These are phyloP conservation scores for Globisporangium cederbergense DNA, from an alignment of 352 stramenopile genomes.

Conservation along the genomic window DNA sequence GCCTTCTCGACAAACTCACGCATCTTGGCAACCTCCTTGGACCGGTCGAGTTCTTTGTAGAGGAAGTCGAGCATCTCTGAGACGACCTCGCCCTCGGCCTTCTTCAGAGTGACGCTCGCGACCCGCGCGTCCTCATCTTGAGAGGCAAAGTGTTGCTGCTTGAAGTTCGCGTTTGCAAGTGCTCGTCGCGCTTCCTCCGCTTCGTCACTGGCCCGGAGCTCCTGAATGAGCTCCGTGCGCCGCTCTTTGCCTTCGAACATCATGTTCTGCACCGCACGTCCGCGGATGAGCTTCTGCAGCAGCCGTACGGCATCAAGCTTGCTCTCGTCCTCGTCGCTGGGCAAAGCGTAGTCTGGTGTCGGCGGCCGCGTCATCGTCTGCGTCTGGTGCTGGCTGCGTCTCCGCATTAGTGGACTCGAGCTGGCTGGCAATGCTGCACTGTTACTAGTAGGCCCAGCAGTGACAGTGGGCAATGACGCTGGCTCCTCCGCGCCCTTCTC, in stretches of 20 bases:
- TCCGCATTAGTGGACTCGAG: constrained; percentile 18
- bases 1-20: constrained; percentile 69
- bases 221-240: constrained; percentile 82
- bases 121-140: constrained; percentile 46
- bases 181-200: constrained; percentile 16
- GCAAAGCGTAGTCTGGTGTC: constrained; percentile 66
- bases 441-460: background rate
- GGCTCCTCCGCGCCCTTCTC: constrained; percentile 14
- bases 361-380: constrained; percentile 60
- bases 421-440: background rate
- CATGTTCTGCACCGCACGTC: constrained; percentile 91
- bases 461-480: background rate
- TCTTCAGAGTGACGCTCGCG: constrained; percentile 43
- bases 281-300: constrained; percentile 86
- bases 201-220: constrained; percentile 81
- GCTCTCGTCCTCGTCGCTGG: constrained; percentile 41
- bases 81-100: constrained; percentile 85
- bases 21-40: constrained; percentile 76
- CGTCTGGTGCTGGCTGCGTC: constrained; percentile 40
- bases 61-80: constrained; percentile 89
- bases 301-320: constrained; percentile 68
- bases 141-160: constrained; percentile 14
- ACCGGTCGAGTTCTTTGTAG: constrained; percentile 84
- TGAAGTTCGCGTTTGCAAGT: background rate
- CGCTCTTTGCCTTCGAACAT: constrained; percentile 92